Evolutionary conservation across 768 basidiomycete species (phyloP).

Genomic region (Dioszegia crocea): DNA sequence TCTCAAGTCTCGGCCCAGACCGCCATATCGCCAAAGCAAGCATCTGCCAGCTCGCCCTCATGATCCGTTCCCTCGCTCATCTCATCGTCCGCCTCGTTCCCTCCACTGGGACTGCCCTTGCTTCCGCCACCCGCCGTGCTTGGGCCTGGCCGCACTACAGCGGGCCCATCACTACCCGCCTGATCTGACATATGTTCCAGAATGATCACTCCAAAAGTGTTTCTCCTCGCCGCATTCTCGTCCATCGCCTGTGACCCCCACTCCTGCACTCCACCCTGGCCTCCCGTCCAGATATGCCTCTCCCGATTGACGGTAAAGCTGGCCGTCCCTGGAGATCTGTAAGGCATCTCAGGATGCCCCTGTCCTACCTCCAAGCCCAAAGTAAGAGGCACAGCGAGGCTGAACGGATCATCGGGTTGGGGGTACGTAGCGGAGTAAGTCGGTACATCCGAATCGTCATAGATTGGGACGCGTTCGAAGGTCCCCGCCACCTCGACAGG

Average conservation of each 20-base stretch:
- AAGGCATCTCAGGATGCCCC: slow-evolving; percentile 13
- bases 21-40: background rate
- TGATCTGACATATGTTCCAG: too few relatives aligned
- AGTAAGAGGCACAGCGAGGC: background rate
- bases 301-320: slow-evolving; percentile 14
- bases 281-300: background rate
- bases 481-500: background rate
- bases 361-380: background rate
- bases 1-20: background rate
- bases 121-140: background rate
- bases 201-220: background rate
- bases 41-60: background rate
- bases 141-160: too few relatives aligned
- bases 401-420: slow-evolving; percentile 11
- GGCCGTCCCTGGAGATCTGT: slow-evolving; percentile 25
- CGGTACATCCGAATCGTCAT: slow-evolving; percentile 5
- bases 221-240: background rate
- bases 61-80: background rate
- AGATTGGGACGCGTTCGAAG: background rate
- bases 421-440: slow-evolving; percentile 6
- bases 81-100: slow-evolving; percentile 7
- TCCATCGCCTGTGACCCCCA: background rate
- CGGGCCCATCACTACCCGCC: too few relatives aligned
- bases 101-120: background rate
- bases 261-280: too few relatives aligned